Evolutionary conservation across 2,329 filamentous ascomycete genomes (phyloP), one percentile per base, ranked within the genome.

Genomic region (Hypocreales sp.): DNA sequence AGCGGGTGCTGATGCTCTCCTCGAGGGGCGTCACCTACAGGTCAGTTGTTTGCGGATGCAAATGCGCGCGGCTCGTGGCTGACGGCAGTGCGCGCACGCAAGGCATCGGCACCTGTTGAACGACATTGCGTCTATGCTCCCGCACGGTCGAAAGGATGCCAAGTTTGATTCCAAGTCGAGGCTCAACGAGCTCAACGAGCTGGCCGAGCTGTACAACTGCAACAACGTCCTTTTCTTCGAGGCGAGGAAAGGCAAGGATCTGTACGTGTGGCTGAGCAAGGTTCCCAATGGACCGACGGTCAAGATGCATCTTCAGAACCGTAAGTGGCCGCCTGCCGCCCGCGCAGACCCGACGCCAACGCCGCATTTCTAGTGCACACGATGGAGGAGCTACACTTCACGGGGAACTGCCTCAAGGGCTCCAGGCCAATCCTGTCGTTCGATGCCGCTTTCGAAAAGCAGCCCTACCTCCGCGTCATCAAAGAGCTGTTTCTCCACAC

Each of bases 131-230:
- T 68, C 79, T 17, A 74, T 98, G 54, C 74, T 98, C 38, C 90
- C 90, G 3, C 90, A 98, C 52, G 76, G 77, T 39, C 75, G 83
- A 47, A 93, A 92, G 60, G 90, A 98, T 51, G 83, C 80, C 42
- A 98, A 98, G 57, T 81, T 94, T 39, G 90, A 98, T 53, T 90
- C 83, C 28, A 95, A 95, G 59, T 86, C 81, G 20, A 84, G 90
- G 61, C 67, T 84, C 41, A 67, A 73, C 66, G 63, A 79, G 48
- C 69, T 92, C 27, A 90, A 90, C 56, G 81, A 86, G 46, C 58
- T 72, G 22, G 63, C 64, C 31, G 72, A 78, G 46, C 42, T 93
- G 17, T 90, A 92, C 63, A 92, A 90, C 49, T 92, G 82, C 67
- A 93, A 92, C 58, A 87, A 92, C 49, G 72, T 90, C 31, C 67